A percentile compares a stretch with the other conserved stretches of the same genome.
These are phyloP conservation scores for Plasmodium berghei DNA, from an alignment of 169 alveolate species.

Conservation along the genomic window DNA sequence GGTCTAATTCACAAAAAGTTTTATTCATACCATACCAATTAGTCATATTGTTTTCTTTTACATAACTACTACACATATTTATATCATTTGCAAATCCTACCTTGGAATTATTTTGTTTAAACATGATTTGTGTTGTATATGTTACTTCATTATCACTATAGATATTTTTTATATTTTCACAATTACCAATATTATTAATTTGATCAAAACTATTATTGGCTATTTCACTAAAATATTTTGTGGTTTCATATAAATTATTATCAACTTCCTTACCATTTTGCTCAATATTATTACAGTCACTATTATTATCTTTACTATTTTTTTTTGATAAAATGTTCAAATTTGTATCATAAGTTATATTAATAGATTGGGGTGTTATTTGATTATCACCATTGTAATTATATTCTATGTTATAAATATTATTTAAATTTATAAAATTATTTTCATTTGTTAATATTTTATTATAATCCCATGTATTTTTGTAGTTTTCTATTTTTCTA, in stretches of 20 bases:
- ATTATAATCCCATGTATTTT: too few species aligned
- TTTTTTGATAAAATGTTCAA: background rate
- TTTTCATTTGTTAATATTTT: background rate
- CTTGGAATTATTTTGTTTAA: too few species aligned
- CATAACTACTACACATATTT: too few species aligned
- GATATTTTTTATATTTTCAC: too few species aligned
- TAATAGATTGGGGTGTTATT: background rate
- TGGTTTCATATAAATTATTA: background rate
- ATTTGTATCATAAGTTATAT: background rate
- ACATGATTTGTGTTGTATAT: too few species aligned
- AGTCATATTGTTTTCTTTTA: too few species aligned
- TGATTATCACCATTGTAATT: background rate
- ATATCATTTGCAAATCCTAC: background rate
- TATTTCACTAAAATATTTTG: background rate
- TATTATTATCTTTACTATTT: background rate
- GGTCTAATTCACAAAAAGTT: too few species aligned
- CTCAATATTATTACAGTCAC: background rate
- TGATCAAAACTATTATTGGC: background rate
- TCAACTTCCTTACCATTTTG: background rate
- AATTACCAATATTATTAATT: too few species aligned
- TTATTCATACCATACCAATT: too few species aligned
- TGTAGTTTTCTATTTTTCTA: constrained; percentile 1
- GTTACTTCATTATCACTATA: too few species aligned
- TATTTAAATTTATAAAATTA: background rate
- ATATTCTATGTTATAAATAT: background rate